Evolutionary conservation across 371 early-diverging fungal species (phyloP).

Genomic region (Coemansia sp.): DNA sequence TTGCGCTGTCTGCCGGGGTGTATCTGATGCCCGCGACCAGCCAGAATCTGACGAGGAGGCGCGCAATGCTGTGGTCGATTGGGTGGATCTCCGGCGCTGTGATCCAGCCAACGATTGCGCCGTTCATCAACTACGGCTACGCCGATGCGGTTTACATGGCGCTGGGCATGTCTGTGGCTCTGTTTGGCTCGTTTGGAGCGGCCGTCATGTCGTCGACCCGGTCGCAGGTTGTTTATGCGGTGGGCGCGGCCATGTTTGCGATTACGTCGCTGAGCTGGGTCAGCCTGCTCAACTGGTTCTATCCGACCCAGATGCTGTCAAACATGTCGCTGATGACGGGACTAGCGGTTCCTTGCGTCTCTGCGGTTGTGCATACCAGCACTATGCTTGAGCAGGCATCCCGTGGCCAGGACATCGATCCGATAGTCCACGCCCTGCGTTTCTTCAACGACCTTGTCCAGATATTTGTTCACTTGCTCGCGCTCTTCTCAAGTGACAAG

Average conservation of each 20-base stretch:
- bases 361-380: slow-evolving; percentile 31
- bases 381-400: slow-evolving; percentile 21
- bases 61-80: slow-evolving; percentile 15
- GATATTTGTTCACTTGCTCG: slow-evolving; percentile 16
- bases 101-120: slow-evolving; percentile 10
- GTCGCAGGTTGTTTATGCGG: slow-evolving; percentile 12
- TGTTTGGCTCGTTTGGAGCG: slow-evolving; percentile 34
- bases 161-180: slow-evolving; percentile 4
- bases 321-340: slow-evolving; percentile 9
- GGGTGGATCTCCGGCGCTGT: slow-evolving; percentile 6
- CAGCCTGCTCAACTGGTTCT: slow-evolving; percentile 13
- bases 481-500: slow-evolving; percentile 7
- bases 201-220: slow-evolving; percentile 18
- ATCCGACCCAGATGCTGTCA: slow-evolving; percentile 8
- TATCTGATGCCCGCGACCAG: slow-evolving; percentile 9
- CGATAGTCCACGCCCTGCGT: slow-evolving; percentile 11
- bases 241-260: slow-evolving; percentile 12
- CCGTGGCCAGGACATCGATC: slow-evolving; percentile 15
- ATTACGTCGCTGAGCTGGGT: slow-evolving; percentile 17
- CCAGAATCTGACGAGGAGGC: slow-evolving; percentile 18
- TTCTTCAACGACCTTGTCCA: slow-evolving; percentile 19
- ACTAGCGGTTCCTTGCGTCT: slow-evolving; percentile 18
- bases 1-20: neutral
- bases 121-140: slow-evolving; percentile 11
- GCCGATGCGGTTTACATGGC: slow-evolving; percentile 20